Base-by-base conservation (phyloP, 768 basidiomycete genomes). In the Xerocomellus intermedius region DNA sequence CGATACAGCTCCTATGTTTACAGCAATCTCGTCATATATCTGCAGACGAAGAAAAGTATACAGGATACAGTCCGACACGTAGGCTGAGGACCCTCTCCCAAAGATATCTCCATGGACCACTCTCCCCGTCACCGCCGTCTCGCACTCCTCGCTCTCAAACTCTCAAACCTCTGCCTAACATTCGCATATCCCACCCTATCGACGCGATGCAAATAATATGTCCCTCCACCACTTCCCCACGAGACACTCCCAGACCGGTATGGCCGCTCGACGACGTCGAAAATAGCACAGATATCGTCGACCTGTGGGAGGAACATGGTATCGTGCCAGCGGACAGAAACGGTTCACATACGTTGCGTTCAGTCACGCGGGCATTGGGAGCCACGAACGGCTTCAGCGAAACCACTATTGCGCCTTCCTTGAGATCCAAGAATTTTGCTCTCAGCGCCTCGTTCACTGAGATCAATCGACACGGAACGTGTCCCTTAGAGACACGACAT, bases 371-470 rank as follows among this genome's bases (percentile, higher is more conserved):
- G 41, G 86, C 87, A 61, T 87, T 77, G 0, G 83, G 82, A 32
- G 86, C 81, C 52, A 94, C 86, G 58, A 92, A 97, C 1, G 94
- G 92, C 55, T 87, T 84, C 17, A 99, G 74, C 19, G 91, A 94
- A 36, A 98, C 82, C 44, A 99, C 89, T 45, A 86, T 86, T 0
- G 94, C 93, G 19, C 92, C 91, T 55, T 96, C 92, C 66, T 94
- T 97, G 56, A 98, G 76, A 66, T 99, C 97, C 51, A 99, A 76
- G 73, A 98, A 98, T 65, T 93, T 89, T 28, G 89, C 86, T 42
- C 89, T 80, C 16, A 99, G 74, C 1, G 86, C 83, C 65, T 92
- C 91, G 70, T 98, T 98, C 56, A 98, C 89, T 92, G 54, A 12
- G 38, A 42, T 17, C 13, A 33, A 26, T 54, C 32, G 50, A 19